These are phyloP conservation scores for Tuber aestivum DNA, from an alignment of 495 filamentous ascomycete genomes.

Conservation along the genomic window DNA sequence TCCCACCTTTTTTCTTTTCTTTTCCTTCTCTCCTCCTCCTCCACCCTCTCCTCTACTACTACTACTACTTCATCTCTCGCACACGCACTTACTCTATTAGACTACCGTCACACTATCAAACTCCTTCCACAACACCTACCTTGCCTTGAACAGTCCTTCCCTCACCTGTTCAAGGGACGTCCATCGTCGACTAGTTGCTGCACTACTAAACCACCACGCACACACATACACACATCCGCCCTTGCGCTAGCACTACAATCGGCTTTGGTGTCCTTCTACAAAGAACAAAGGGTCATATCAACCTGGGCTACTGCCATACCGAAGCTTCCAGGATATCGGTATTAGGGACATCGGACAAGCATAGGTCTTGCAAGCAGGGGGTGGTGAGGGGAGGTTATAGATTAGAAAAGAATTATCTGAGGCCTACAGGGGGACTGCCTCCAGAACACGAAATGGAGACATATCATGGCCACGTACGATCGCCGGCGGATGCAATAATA, in stretches of 20 bases:
- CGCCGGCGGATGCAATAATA: slow-evolving; percentile 90
- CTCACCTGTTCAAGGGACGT: not conserved
- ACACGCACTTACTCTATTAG: slow-evolving; percentile 13
- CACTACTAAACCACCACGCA: slow-evolving; percentile 1
- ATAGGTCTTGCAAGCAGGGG: not conserved
- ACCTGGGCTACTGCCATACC: not conserved
- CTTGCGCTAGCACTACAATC: slow-evolving; percentile 7
- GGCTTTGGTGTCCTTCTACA: not conserved
- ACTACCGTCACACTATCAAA: slow-evolving; percentile 9
- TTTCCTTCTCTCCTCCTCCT: slow-evolving; percentile 26
- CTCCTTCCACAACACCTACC: slow-evolving; percentile 21
- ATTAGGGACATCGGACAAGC: not conserved
- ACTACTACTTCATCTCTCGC: not conserved
- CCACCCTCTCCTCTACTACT: slow-evolving; percentile 26
- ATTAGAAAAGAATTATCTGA: slow-evolving; percentile 1
- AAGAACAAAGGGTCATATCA: not conserved
- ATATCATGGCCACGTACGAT: slow-evolving; percentile 86
- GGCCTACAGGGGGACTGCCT: not conserved
- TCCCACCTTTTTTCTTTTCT: slow-evolving; percentile 20
- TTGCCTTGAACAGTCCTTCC: slow-evolving; percentile 7
- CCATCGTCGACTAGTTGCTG: not conserved
- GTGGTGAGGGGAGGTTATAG: slow-evolving; percentile 4
- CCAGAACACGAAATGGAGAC: slow-evolving; percentile 67
- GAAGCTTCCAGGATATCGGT: not conserved
- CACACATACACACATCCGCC: not conserved